Evolutionary conservation across 768 basidiomycete genomes (phyloP).

Genomic region (Lactarius hatsudake): DNA sequence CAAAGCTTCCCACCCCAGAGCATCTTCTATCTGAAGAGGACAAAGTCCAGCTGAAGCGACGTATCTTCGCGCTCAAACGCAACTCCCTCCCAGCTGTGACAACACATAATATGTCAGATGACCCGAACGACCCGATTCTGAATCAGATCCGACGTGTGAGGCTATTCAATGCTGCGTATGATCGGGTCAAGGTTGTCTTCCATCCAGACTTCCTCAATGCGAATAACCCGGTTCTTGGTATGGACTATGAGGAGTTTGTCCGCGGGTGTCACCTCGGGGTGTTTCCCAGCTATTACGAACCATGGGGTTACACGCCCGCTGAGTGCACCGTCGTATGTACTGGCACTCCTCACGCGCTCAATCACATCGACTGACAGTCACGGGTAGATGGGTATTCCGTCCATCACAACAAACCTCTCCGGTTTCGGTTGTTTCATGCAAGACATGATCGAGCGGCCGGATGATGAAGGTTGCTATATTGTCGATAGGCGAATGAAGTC

Average conservation of each 20-base stretch:
- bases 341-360: neutral
- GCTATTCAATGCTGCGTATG: slow-evolving; percentile 82
- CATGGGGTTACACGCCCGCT: slow-evolving; percentile 95
- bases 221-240: slow-evolving; percentile 94
- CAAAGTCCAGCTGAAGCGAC: slow-evolving; percentile 89
- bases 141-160: slow-evolving; percentile 93
- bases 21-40: slow-evolving; percentile 87
- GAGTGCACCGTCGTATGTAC: slow-evolving; percentile 92
- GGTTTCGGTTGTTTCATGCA: slow-evolving; percentile 99
- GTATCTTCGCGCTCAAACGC: slow-evolving; percentile 94
- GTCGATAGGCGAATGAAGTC: slow-evolving; percentile 88
- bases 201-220: slow-evolving; percentile 98
- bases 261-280: slow-evolving; percentile 97
- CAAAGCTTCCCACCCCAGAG: slow-evolving; percentile 67
- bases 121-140: slow-evolving; percentile 86
- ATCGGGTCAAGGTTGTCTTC: slow-evolving; percentile 97
- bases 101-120: slow-evolving; percentile 99
- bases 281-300: slow-evolving; percentile 97
- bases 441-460: slow-evolving; percentile 90
- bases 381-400: slow-evolving; percentile 91
- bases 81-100: slow-evolving; percentile 92
- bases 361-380: slow-evolving; percentile 17
- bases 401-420: slow-evolving; percentile 94
- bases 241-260: slow-evolving; percentile 99
- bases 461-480: slow-evolving; percentile 96